Percentiles rank a stretch among this genome's conserved stretches.
Evolutionary conservation across 345 rosid genomes (phyloP).

Genomic region (Camelina neglecta): DNA sequence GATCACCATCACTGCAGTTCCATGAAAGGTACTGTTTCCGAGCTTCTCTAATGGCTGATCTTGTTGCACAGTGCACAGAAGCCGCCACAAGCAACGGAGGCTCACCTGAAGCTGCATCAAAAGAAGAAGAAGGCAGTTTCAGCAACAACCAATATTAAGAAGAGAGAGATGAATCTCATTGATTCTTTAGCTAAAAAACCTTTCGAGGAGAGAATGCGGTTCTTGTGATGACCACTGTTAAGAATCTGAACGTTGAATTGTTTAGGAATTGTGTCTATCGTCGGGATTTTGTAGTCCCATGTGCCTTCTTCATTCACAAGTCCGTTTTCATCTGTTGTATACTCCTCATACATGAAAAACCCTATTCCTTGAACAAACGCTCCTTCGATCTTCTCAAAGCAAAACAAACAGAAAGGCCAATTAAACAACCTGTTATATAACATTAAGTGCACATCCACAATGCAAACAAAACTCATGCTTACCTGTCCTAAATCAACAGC

Average conservation of each 20-base stretch:
- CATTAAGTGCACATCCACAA: slow-evolving; percentile 31
- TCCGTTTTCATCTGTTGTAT: slow-evolving; percentile 74
- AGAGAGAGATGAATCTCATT: neutral
- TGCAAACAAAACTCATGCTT: slow-evolving; percentile 20
- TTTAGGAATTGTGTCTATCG: slow-evolving; percentile 80
- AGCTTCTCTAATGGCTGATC: slow-evolving; percentile 78
- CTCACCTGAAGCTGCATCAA: slow-evolving; percentile 86
- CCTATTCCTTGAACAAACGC: slow-evolving; percentile 94
- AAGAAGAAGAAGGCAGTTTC: neutral
- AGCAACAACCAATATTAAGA: neutral
- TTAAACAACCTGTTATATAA: neutral
- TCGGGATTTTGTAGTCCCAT: slow-evolving; percentile 90
- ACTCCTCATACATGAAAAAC: slow-evolving; percentile 88
- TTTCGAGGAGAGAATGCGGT: slow-evolving; percentile 87
- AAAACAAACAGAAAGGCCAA: neutral
- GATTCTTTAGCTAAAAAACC: slow-evolving; percentile 44
- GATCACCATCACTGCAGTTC: slow-evolving; percentile 39
- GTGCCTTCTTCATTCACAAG: slow-evolving; percentile 70
- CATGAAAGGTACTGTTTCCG: slow-evolving; percentile 65
- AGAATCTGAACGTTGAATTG: slow-evolving; percentile 78
- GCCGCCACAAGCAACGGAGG: slow-evolving; percentile 84
- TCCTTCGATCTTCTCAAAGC: slow-evolving; percentile 75
- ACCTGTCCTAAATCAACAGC: slow-evolving; percentile 99
- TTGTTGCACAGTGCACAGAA: slow-evolving; percentile 84
- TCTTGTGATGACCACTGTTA: slow-evolving; percentile 76